Evolutionary conservation across 352 stramenopile species (phyloP), one percentile per base, ranked within the genome.

Genomic region (Pythium oligandrum): DNA sequence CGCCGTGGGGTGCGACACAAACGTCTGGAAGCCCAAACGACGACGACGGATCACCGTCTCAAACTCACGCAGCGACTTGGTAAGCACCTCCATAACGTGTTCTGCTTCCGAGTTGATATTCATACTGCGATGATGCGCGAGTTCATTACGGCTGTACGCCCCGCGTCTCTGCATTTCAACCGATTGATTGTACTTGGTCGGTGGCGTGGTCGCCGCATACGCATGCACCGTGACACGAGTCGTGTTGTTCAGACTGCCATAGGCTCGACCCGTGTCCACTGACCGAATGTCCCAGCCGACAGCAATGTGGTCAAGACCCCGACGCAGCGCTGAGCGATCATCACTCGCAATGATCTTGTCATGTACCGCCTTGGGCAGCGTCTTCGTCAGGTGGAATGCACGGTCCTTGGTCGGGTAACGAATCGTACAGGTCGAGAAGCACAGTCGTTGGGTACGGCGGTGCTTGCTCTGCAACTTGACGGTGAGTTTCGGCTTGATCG

Each of bases 11-110:
- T 83, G 83, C 63, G 81, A 82, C 34, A 86, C 61, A 54, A 86
- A 88, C 8, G 69, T 66, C 68, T 88, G 78, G 53, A 86, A 85
- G 4, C 78, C 78, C 51, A 88, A 80, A 26, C 78, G 71, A 4
- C 75, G 71, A 34, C 77, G 74, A 5, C 78, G 78, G 57, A 85
- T 77, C 30, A 88, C 67, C 3, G 66, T 65, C 46, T 86, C 75
- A 12, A 83, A 74, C 49, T 83, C 54, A 38, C 51, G 45, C 36
- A 88, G 57, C 35, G 71, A 85, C 55, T 79, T 66, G 34, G 71
- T 73, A 6, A 86, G 57, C 33, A 73, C 34, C 12, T 66, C 51
- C 63, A 86, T 57, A 8, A 85, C 66, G 43, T 71, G 54, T 26
- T 51, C 48, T 3, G 78, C 64, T 49, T 85, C 78, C 0, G 69